phyloP scores from a whole-genome alignment of 768 basidiomycete genomes.

The Astraeus odoratus region DNA sequence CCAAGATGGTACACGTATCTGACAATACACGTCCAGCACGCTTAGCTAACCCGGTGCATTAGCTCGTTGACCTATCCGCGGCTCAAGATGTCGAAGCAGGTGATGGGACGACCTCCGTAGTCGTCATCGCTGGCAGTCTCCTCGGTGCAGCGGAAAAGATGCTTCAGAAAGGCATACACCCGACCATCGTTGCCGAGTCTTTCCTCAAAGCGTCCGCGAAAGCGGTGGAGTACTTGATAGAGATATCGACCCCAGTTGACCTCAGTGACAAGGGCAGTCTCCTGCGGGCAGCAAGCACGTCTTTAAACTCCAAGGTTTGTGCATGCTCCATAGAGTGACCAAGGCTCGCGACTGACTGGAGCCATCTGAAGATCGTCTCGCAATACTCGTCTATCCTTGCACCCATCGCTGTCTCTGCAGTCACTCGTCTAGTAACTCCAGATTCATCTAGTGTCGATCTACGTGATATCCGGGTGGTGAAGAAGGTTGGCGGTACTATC shows the following conservation, averaged over 20 bases:
- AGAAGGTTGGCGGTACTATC: conserved; percentile 98
- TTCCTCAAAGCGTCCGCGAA: conserved; percentile 91
- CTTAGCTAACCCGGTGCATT: conserved; percentile 6
- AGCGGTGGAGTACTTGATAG: conserved; percentile 88
- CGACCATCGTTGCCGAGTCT: conserved; percentile 92
- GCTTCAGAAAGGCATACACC: conserved; percentile 94
- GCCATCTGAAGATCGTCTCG: conserved; percentile 75
- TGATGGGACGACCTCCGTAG: conserved; percentile 96
- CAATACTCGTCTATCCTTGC: conserved; percentile 97
- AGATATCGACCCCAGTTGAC: conserved; percentile 89
- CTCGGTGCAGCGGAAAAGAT: conserved; percentile 95
- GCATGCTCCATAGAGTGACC: neutral
- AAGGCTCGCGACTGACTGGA: conserved; percentile 1
- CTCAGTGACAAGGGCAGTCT: conserved; percentile 80
- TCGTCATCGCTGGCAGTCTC: conserved; percentile 90
- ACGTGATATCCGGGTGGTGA: conserved; percentile 91
- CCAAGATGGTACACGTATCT: conserved; percentile 71
- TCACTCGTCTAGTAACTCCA: conserved; percentile 82
- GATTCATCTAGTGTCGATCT: conserved; percentile 94
- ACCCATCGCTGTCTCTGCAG: conserved; percentile 97
- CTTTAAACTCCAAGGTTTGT: conserved; percentile 88
- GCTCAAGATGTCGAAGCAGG: conserved; percentile 99
- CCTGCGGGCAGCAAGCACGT: conserved; percentile 89
- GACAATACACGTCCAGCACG: neutral
- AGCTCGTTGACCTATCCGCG: conserved; percentile 96